Evolutionary conservation across 1,139 yeast genomes (phyloP), one percentile per base, ranked within the genome.

Genomic region (Scheffersomyces segobiensis): DNA sequence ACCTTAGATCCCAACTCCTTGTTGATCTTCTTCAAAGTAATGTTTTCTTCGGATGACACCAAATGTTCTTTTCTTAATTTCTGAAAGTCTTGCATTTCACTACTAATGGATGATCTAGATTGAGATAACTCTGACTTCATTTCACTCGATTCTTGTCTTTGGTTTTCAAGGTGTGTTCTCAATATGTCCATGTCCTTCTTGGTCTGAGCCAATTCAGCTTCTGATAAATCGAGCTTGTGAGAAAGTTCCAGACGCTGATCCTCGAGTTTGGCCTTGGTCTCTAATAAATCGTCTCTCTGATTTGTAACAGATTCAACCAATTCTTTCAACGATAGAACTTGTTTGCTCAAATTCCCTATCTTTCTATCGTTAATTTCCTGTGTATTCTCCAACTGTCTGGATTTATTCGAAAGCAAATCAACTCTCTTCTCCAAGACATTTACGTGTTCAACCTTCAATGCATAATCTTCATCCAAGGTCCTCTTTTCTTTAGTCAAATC

Each of bases 401-500:
- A 77, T 64, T 82, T 86, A 22, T 76, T 77, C 57, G 78, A 78
- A 56, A 85, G 69, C 17, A 81, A 83, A 12, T 77, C 80, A 10
- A 80, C 71, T 19, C 79, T 64, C 26, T 69, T 74, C 49, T 81
- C 81, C 58, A 86, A 75, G 56, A 81, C 82, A 19, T 83, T 84
- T 58, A 84, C 84, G 59, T 85, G 87, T 52, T 78, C 80, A 8
- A 80, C 67, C 54, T 85, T 70, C 46, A 83, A 84, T 26, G 77
- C 80, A 54, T 84, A 78, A 59, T 87, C 87, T 46, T 78, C 75
- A 56, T 86, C 87, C 49, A 85, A 75, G 19, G 83, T 81, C 7
- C 79, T 73, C 57, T 81, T 80, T 58, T 80, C 84, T 26, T 77
- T 73, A 49, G 73, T 71, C 60, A 86, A 72, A 6, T 85, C 83